phyloP scores from a whole-genome alignment of 768 basidiomycete genomes.

The Termitomyces sp. region DNA sequence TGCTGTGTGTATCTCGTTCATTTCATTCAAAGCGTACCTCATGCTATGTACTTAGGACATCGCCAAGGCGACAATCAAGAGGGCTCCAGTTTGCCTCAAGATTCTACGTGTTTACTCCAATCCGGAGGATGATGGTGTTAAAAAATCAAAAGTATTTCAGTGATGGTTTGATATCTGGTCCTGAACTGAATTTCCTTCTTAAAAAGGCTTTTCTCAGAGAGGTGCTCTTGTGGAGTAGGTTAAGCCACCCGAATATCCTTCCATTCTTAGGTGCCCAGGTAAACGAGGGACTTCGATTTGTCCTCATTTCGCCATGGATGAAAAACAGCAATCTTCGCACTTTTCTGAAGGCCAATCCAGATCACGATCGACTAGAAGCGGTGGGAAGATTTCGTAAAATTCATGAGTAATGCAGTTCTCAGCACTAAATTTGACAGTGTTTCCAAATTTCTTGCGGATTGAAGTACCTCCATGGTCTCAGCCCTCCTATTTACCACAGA shows the following conservation, averaged over 20 bases:
- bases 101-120: conserved; percentile 14
- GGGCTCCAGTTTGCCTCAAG: conserved; percentile 14
- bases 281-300: neutral
- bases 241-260: conserved; percentile 21
- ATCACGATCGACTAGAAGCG: conserved; percentile 19
- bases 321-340: conserved; percentile 15
- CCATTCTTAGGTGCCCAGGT: conserved; percentile 18
- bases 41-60: conserved; percentile 14
- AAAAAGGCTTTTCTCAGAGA: conserved; percentile 17
- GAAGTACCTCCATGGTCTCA: conserved; percentile 29
- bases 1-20: conserved; percentile 14
- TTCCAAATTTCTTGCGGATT: conserved; percentile 28
- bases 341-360: conserved; percentile 17
- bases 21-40: neutral
- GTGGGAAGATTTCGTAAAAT: conserved; percentile 8
- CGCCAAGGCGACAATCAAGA: conserved; percentile 10
- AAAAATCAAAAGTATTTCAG: conserved; percentile 9
- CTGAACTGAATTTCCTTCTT: neutral
- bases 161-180: neutral
- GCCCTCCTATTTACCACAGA: conserved; percentile 34
- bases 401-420: neutral
- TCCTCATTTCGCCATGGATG: conserved; percentile 20
- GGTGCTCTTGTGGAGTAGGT: conserved; percentile 18
- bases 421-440: conserved; percentile 9
- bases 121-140: conserved; percentile 3